These are phyloP conservation scores for Tolypocladium amazonense DNA, from an alignment of 2,329 filamentous ascomycete species.

Conservation along the genomic window DNA sequence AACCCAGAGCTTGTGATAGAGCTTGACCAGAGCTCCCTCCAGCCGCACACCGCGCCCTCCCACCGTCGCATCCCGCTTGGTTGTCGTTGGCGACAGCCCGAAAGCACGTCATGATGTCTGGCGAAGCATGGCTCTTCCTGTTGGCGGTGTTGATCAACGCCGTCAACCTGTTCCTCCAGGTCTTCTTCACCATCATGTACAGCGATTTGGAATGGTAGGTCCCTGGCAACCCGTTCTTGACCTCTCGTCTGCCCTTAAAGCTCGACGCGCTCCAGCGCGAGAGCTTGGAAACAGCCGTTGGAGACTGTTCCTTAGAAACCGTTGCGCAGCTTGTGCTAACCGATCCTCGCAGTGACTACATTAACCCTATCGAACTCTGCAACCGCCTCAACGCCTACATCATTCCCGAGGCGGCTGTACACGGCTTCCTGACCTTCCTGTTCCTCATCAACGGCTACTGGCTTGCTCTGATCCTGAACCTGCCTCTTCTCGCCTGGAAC, in stretches of 20 bases:
- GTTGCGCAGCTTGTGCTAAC: background rate
- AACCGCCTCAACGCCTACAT: slow-evolving; percentile 99
- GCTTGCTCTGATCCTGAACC: slow-evolving; percentile 82
- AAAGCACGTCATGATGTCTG: slow-evolving; percentile 57
- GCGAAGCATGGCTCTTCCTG: slow-evolving; percentile 97
- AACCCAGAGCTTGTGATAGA: slow-evolving; percentile 13
- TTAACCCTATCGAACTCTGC: slow-evolving; percentile 99
- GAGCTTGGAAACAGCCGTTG: background rate
- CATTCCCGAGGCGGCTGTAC: slow-evolving; percentile 93
- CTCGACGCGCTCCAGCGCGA: slow-evolving; percentile 32
- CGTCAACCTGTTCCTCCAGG: slow-evolving; percentile 98
- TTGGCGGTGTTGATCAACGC: slow-evolving; percentile 98
- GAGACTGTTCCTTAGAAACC: background rate
- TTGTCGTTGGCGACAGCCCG: slow-evolving; percentile 12
- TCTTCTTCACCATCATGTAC: slow-evolving; percentile 99
- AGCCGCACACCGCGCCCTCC: background rate
- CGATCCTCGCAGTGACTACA: slow-evolving; percentile 68
- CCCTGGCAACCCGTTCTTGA: background rate
- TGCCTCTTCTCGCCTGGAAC: slow-evolving; percentile 88
- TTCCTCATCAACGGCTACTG: slow-evolving; percentile 99
- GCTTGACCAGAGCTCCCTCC: slow-evolving; percentile 14
- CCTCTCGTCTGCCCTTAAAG: background rate
- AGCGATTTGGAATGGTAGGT: slow-evolving; percentile 96
- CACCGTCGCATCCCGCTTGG: slow-evolving; percentile 1
- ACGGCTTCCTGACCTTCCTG: slow-evolving; percentile 88